These are phyloP conservation scores for Claviceps spartinae DNA, from an alignment of 2,329 filamentous ascomycete genomes.

Conservation along the genomic window DNA sequence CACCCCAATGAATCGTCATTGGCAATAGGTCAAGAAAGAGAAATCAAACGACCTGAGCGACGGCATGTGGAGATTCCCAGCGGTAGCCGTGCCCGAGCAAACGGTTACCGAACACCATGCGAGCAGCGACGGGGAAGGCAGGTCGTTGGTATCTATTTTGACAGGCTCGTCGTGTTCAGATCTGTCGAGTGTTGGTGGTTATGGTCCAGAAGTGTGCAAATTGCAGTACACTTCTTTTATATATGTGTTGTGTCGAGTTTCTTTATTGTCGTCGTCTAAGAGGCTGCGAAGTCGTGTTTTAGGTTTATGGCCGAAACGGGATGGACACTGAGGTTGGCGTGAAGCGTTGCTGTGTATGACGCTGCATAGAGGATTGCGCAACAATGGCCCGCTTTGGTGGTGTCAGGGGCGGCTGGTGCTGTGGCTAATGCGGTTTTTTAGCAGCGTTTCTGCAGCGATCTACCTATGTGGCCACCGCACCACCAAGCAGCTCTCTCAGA, in stretches of 20 bases:
- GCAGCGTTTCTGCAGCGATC: too few relatives aligned
- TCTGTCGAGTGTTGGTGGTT: neutral
- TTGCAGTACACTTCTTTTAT: too few relatives aligned
- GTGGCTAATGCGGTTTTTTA: too few relatives aligned
- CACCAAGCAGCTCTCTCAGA: too few relatives aligned
- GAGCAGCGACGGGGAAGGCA: neutral
- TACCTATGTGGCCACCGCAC: too few relatives aligned
- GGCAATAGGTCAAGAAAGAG: constrained; percentile 15
- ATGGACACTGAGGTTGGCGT: too few relatives aligned
- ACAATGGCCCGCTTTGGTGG: neutral
- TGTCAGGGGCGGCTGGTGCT: too few relatives aligned
- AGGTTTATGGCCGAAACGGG: too few relatives aligned
- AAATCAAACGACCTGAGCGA: neutral
- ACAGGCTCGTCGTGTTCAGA: neutral
- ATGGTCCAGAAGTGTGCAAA: too few relatives aligned
- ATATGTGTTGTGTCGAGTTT: too few relatives aligned
- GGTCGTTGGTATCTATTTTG: neutral
- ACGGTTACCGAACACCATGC: neutral
- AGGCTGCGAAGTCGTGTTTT: neutral
- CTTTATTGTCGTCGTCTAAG: neutral
- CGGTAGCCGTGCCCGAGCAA: neutral
- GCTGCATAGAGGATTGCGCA: neutral
- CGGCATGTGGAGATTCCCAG: constrained; percentile 2
- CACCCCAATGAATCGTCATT: constrained; percentile 31
- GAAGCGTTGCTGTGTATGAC: neutral